phyloP scores from a whole-genome alignment of 2,329 filamentous ascomycete genomes.

The Coniochaeta hoffmannii region DNA sequence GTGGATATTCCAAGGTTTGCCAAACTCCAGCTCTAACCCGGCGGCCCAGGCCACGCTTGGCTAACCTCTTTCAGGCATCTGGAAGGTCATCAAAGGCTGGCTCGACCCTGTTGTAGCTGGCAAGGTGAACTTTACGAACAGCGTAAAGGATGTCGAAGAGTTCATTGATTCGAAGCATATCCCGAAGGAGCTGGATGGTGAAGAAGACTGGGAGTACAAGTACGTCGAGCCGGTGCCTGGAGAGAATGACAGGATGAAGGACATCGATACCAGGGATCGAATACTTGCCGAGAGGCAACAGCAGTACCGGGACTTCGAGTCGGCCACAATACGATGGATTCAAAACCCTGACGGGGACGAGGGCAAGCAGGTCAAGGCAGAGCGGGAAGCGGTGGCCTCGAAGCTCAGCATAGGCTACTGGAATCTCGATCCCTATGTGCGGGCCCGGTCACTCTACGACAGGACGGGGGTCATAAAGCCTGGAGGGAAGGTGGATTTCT shows the following conservation, averaged over 20 bases:
- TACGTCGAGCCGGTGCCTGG: conserved; percentile 69
- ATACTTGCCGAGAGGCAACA: conserved; percentile 56
- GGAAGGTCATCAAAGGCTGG: conserved; percentile 94
- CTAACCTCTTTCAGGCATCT: conserved; percentile 56
- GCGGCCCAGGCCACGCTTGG: neutral
- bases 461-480: conserved; percentile 63
- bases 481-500: conserved; percentile 65
- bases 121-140: conserved; percentile 92
- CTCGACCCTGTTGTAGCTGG: conserved; percentile 90
- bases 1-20: conserved; percentile 86
- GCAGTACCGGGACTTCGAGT: conserved; percentile 68
- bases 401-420: conserved; percentile 73
- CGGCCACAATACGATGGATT: conserved; percentile 70
- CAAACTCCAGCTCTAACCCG: conserved; percentile 1
- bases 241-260: conserved; percentile 72
- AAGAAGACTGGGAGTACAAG: conserved; percentile 75
- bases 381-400: conserved; percentile 54
- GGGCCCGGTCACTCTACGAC: conserved; percentile 80
- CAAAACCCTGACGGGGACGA: conserved; percentile 36
- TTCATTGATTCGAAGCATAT: conserved; percentile 68
- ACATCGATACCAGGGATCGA: conserved; percentile 52
- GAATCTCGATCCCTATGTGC: conserved; percentile 78
- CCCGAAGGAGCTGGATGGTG: conserved; percentile 76
- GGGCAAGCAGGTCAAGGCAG: conserved; percentile 40
- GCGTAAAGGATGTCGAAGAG: conserved; percentile 65